Evolutionary conservation across 1,284 basidiomycete species (phyloP), one percentile per base, ranked within the genome.

Genomic region (Rhodotorula sp.): DNA sequence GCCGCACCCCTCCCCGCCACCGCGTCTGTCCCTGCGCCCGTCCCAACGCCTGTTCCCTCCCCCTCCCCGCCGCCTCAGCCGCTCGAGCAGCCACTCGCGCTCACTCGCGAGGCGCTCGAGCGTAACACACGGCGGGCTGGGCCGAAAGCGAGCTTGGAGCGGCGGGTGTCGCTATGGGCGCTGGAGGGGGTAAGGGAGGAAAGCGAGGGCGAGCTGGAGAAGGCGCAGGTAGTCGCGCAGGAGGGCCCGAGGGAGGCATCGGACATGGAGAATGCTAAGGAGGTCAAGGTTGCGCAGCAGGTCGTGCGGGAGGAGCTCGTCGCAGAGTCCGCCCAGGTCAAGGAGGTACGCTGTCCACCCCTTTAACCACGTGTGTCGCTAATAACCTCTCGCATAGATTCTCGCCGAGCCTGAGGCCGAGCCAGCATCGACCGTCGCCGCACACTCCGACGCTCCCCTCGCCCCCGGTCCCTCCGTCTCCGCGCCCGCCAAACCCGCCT

Each of bases 51-150:
- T 3, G 21, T 10, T 12, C 32, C 3, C 19, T 12, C 21, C 0
- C 37, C 36, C 12, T 9, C 19, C 19, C 4, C 7, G n/a, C 21
- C 48, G 27, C 8, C 25, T 10, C 22, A 27, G 46, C 46, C 12
- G 32, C 15, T 34, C 4, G 29, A 12, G 22, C 27, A 39, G 34
- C 25, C 60, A 2, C 27, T 61, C 34, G 54, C 63, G 9, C 54
- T 64, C 15, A 64, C 63, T 3, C 46, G 34, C 25, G 63, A 57
- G 25, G 63, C 63, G 17, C 55, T 64, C 44, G 63, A 57, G 44
- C 54, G 54, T 1, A 56, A 48, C 32, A 27, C 63, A 17, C 63
- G 63, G 5, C 27, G 46, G 21, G 32, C 41, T 3, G 44, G 54
- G 5, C 54, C 44, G 55, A 36, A 19, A 15, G 22, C 41, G 17